These are phyloP conservation scores for Penicillium hesseltinei DNA, from an alignment of 2,329 filamentous ascomycete genomes.

Conservation along the genomic window DNA sequence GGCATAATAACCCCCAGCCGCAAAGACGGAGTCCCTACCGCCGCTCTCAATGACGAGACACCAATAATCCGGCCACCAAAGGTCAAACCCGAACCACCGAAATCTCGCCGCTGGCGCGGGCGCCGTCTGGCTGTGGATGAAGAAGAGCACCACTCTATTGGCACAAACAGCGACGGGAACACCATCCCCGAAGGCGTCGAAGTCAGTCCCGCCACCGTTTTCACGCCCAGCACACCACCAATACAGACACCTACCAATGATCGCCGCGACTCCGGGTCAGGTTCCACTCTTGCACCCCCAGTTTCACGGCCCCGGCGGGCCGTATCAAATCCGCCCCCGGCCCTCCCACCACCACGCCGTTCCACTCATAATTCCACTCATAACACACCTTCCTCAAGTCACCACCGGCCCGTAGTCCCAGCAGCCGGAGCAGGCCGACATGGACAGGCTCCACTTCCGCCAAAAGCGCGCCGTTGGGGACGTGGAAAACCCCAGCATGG, in stretches of 20 bases:
- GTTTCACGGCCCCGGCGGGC: conserved; percentile 30
- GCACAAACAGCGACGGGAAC: conserved; percentile 25
- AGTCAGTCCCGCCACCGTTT: conserved; percentile 12
- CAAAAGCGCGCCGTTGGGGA: conserved; percentile 44
- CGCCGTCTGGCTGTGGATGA: conserved; percentile 35
- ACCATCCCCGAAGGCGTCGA: conserved; percentile 30
- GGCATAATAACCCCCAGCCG: conserved; percentile 78
- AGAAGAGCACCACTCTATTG: conserved; percentile 23
- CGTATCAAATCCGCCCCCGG: conserved; percentile 39
- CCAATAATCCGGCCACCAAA: conserved; percentile 26
- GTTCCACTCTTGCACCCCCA: conserved; percentile 25
- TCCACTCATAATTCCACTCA: conserved; percentile 37
- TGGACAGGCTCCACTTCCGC: conserved; percentile 39
- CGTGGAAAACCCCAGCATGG: conserved; percentile 27
- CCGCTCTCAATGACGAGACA: conserved; percentile 22
- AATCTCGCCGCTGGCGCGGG: conserved; percentile 44
- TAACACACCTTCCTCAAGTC: conserved; percentile 25
- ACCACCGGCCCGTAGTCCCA: conserved; percentile 21
- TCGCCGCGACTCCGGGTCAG: conserved; percentile 25
- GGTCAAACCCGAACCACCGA: conserved; percentile 43
- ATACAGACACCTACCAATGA: conserved; percentile 7
- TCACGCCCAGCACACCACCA: conserved; percentile 8
- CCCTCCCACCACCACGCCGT: conserved; percentile 42
- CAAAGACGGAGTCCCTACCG: conserved; percentile 35
- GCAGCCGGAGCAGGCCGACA: conserved; percentile 20